Evolutionary conservation across 805 yeast species (phyloP), one percentile per base, ranked within the genome.

Genomic region (Lipomyces spencermartinsiae): DNA sequence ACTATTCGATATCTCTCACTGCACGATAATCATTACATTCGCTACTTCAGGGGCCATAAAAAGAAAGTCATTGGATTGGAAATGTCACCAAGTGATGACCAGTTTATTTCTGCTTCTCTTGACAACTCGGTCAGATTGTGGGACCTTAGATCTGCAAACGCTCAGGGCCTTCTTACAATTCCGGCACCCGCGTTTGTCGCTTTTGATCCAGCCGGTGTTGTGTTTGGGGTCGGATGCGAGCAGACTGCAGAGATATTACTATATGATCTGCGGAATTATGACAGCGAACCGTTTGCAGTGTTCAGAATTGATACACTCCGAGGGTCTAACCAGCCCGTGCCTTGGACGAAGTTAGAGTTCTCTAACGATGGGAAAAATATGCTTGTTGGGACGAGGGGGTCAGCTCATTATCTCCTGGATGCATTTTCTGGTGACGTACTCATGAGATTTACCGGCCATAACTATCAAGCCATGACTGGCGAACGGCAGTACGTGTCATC

Each of bases 31-130:
- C 86, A 88, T 64, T 95, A 89, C 76, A 79, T 93, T 10, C 85
- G 97, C 66, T 94, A 94, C 78, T 95, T 92, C 80, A 84, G 85
- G 69, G 98, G 98, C 1, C 99, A 95, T 77, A 87, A 87, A 61
- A 91, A 86, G 14, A 84, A 87, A 69, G 97, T 95, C 3, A 85
- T 86, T 4, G 84, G 87, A 8, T 78, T 95, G 4, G 92, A 90
- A 77, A 85, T 92, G 74, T 86, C 88, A 59, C 97, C 97, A 0
- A 81, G 85, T 4, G 83, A 84, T 64, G 93, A 89, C 74, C 79
- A 84, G 12, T 85, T 91, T 75, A 73, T 91, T 9, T 87, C 91
- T 56, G 83, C 93, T 0, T 85, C 97, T 0, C 77, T 85, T 65
- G 99, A 95, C 77, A 85, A 89, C 63, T 87, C 97, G 0, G 90